Evolutionary conservation across 2,329 filamentous ascomycete genomes (phyloP).

Genomic region (Hymenotorrendiella dingleyae): DNA sequence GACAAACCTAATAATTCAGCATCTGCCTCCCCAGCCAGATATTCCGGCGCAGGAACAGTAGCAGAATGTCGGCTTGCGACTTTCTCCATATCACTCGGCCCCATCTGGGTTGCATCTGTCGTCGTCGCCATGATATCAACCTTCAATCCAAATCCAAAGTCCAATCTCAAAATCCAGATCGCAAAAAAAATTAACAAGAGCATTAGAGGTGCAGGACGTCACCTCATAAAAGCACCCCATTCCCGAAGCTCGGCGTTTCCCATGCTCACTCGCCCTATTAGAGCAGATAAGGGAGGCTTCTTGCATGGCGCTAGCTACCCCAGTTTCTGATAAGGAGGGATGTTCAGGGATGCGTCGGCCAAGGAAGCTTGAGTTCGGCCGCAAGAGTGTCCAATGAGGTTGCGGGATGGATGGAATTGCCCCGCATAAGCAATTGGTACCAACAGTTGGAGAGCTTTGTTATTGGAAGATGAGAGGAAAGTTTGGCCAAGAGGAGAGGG

Average conservation of each 20-base stretch:
- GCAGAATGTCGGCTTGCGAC: slow-evolving; percentile 14
- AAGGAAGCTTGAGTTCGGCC: slow-evolving; percentile 8
- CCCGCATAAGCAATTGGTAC: no score
- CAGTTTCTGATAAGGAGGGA: slow-evolving; percentile 2
- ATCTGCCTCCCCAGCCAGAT: slow-evolving; percentile 27
- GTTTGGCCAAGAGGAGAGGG: no score
- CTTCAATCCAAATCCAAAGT: background rate
- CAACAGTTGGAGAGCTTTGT: no score
- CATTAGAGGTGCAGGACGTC: background rate
- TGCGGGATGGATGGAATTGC: no score
- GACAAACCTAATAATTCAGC: slow-evolving; percentile 29
- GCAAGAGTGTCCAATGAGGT: no score
- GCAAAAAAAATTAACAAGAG: no score
- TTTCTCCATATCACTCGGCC: slow-evolving; percentile 19
- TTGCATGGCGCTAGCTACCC: slow-evolving; percentile 14
- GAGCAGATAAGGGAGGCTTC: slow-evolving; percentile 21
- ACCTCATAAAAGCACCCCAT: background rate
- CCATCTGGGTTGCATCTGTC: background rate
- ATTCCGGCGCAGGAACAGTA: slow-evolving; percentile 16
- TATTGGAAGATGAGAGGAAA: no score
- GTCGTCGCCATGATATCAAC: slow-evolving; percentile 5
- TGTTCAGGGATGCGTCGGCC: slow-evolving; percentile 5
- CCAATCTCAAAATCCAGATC: no score
- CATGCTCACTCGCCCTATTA: slow-evolving; percentile 4
- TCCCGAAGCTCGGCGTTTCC: slow-evolving; percentile 2